Percentiles rank a stretch among this genome's conserved stretches.
phyloP scores from a whole-genome alignment of 2,329 filamentous ascomycete genomes.

The Fusarium virguliforme region DNA sequence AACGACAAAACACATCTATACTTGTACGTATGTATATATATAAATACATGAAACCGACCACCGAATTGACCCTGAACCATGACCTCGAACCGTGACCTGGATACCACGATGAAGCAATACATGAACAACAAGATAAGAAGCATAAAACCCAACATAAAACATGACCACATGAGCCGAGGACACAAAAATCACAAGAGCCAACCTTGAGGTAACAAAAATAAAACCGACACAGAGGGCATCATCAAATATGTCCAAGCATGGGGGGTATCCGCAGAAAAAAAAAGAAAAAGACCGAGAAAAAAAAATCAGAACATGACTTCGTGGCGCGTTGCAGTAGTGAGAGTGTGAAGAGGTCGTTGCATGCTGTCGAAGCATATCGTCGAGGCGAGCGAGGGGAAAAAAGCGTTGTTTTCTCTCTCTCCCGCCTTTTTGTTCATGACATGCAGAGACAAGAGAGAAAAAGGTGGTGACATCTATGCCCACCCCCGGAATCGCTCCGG shows the following conservation, averaged over 20 bases:
- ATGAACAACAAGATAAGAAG: background rate
- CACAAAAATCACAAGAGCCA: conserved; percentile 21
- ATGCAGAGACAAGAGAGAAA: background rate
- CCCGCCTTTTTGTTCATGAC: conserved; percentile 10
- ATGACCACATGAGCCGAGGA: background rate
- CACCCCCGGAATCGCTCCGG: conserved; percentile 6
- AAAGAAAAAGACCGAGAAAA: conserved; percentile 21
- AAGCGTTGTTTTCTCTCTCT: conserved; percentile 15
- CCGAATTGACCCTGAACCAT: conserved; percentile 5
- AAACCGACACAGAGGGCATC: conserved; percentile 31
- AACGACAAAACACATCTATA: conserved; percentile 25
- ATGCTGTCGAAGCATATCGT: conserved; percentile 32
- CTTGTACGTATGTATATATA: conserved; percentile 26
- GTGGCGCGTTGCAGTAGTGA: conserved; percentile 23
- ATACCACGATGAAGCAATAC: too few relatives aligned
- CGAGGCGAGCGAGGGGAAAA: conserved; percentile 1
- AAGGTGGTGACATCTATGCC: background rate
- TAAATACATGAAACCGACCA: background rate
- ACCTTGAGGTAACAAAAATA: conserved; percentile 33
- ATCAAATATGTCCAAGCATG: conserved; percentile 43
- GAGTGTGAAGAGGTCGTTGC: conserved; percentile 33
- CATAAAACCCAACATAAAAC: conserved; percentile 16
- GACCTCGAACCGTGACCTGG: too few relatives aligned
- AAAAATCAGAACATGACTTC: conserved; percentile 44
- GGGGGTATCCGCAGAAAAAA: conserved; percentile 49